These are phyloP conservation scores for Primulina tabacum DNA, from an alignment of 257 asterid species.

Conservation along the genomic window DNA sequence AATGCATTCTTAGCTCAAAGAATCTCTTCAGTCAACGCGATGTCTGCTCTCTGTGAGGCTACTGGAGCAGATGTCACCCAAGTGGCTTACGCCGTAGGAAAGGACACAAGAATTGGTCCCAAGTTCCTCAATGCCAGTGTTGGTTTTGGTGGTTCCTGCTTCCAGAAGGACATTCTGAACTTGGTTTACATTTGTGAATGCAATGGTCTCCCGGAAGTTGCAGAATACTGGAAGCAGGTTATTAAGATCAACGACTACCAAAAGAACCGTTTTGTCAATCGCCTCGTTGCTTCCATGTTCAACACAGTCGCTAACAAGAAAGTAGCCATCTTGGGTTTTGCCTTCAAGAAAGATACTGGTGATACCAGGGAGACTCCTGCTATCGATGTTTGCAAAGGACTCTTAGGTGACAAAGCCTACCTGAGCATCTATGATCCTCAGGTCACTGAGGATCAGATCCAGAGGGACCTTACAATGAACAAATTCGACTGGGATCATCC, in stretches of 20 bases:
- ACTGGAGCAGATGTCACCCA: slow-evolving; percentile 81
- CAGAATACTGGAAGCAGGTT: slow-evolving; percentile 87
- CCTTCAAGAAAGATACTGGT: slow-evolving; percentile 84
- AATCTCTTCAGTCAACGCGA: slow-evolving; percentile 88
- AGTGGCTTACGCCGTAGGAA: slow-evolving; percentile 75
- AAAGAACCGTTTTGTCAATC: slow-evolving; percentile 75
- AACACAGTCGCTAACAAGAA: slow-evolving; percentile 85
- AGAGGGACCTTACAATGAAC: slow-evolving; percentile 80
- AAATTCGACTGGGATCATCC: slow-evolving; percentile 93
- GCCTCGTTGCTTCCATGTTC: slow-evolving; percentile 76
- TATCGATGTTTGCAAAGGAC: slow-evolving; percentile 84
- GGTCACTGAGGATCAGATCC: slow-evolving; percentile 81
- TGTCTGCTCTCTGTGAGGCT: slow-evolving; percentile 91
- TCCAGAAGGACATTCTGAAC: slow-evolving; percentile 87
- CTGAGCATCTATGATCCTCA: slow-evolving; percentile 87
- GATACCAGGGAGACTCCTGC: slow-evolving; percentile 88
- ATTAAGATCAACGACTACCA: slow-evolving; percentile 85
- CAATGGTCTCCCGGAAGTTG: slow-evolving; percentile 83
- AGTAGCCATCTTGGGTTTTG: slow-evolving; percentile 72
- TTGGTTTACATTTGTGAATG: slow-evolving; percentile 85
- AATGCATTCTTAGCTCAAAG: slow-evolving; percentile 93
- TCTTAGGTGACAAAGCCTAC: slow-evolving; percentile 70
- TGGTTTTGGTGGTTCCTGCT: slow-evolving; percentile 89
- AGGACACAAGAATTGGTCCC: slow-evolving; percentile 75
- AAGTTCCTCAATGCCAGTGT: slow-evolving; percentile 84